Percentiles rank a stretch among this genome's conserved stretches.
phyloP scores from a whole-genome alignment of 176 grass and related monocot species.

The Rhipidocladum racemiflorum region DNA sequence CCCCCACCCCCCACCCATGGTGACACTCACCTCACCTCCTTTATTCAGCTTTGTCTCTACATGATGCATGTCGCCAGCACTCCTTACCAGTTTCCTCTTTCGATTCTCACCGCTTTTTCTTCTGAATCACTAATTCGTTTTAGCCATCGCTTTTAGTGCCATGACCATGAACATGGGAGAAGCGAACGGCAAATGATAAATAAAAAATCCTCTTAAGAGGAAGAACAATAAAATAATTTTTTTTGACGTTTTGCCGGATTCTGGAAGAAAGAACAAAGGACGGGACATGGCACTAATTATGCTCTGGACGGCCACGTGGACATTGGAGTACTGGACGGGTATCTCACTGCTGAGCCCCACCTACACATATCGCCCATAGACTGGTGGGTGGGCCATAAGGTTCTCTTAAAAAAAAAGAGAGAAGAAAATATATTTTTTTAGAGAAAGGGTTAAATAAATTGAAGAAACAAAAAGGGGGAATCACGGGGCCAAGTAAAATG shows the following conservation, averaged over 20 bases:
- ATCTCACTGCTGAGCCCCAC: background rate
- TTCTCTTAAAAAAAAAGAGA: background rate
- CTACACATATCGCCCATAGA: background rate
- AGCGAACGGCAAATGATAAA: background rate
- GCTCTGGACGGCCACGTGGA: slow-evolving; percentile 21
- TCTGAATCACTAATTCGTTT: too few relatives aligned
- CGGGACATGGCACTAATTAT: background rate
- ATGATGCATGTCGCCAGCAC: background rate
- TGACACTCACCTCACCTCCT: background rate
- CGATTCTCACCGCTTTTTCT: background rate
- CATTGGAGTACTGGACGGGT: background rate
- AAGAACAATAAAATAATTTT: too few relatives aligned
- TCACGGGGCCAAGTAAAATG: background rate
- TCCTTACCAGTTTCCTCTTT: background rate
- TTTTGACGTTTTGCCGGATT: background rate
- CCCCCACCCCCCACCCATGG: background rate
- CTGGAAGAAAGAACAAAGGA: background rate
- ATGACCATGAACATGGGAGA: background rate
- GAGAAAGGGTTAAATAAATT: background rate
- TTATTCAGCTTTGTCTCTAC: background rate
- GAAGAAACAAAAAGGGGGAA: background rate
- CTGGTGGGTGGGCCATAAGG: background rate
- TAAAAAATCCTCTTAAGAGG: background rate
- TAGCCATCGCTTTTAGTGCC: background rate
- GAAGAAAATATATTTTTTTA: background rate